A percentile compares a stretch with the other conserved stretches of the same genome.
Conservation (phyloP, 2,329 filamentous ascomycete genomes). For the Aspergillus carbonarius region DNA sequence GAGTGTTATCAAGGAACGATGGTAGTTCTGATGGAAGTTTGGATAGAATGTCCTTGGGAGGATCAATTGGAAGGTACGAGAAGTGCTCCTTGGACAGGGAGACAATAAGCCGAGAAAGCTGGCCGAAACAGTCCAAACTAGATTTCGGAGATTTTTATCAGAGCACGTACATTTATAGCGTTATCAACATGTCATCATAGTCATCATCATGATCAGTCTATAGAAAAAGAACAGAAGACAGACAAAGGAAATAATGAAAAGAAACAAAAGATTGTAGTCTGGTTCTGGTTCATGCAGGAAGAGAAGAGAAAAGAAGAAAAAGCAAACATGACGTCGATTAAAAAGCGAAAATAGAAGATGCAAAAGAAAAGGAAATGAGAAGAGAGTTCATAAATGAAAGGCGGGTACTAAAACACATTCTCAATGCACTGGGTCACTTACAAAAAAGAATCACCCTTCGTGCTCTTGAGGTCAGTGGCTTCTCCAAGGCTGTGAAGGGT, state of each 20-base stretch:
- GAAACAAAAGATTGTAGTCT: conserved; percentile 13
- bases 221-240: conserved; percentile 14
- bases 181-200: conserved; percentile 30
- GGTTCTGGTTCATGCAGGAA: conserved; percentile 13
- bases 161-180: conserved; percentile 45
- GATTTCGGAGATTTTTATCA: conserved; percentile 36
- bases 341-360: conserved; percentile 12
- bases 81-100: conserved; percentile 55
- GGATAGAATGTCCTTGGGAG: conserved; percentile 51
- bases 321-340: background rate
- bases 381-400: conserved; percentile 13
- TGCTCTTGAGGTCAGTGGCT: conserved; percentile 52
- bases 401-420: conserved; percentile 19
- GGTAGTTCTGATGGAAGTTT: conserved; percentile 55
- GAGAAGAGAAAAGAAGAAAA: background rate
- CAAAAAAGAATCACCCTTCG: conserved; percentile 51
- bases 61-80: conserved; percentile 51
- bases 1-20: conserved; percentile 54
- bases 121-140: conserved; percentile 54
- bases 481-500: conserved; percentile 52
- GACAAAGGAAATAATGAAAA: conserved; percentile 17
- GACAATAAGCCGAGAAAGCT: conserved; percentile 53
- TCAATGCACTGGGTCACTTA: conserved; percentile 41
- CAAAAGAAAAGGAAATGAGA: conserved; percentile 11
- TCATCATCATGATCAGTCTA: conserved; percentile 26